phyloP scores from a whole-genome alignment of 2,329 filamentous ascomycete genomes.

The Exophiala spinifera region DNA sequence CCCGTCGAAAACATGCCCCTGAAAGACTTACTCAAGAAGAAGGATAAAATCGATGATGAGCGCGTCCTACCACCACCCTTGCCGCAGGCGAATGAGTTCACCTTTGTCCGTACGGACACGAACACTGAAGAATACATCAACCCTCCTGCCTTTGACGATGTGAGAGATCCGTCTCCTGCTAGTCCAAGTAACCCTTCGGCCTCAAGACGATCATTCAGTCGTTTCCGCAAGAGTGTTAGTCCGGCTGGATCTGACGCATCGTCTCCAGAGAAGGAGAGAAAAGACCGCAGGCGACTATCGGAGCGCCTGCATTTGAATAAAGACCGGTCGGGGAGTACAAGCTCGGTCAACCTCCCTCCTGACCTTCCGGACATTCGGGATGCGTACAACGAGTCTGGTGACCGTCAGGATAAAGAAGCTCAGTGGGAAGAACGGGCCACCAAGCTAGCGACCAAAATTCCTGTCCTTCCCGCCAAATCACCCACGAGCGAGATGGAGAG shows the following conservation, averaged over 20 bases:
- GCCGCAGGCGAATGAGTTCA: constrained; percentile 63
- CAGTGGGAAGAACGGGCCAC: constrained; percentile 93
- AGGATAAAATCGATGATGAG: constrained; percentile 50
- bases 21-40: constrained; percentile 61
- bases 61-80: constrained; percentile 30
- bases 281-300: constrained; percentile 50
- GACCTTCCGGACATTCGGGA: constrained; percentile 71
- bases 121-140: constrained; percentile 73
- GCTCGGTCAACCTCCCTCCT: constrained; percentile 71
- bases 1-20: constrained; percentile 49
- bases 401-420: constrained; percentile 59
- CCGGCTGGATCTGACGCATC: constrained; percentile 37
- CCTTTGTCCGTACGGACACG: constrained; percentile 81
- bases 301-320: constrained; percentile 65
- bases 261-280: constrained; percentile 35
- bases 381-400: constrained; percentile 46
- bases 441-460: constrained; percentile 60
- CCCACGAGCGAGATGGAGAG: constrained; percentile 9
- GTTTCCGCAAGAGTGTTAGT: constrained; percentile 37
- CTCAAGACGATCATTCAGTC: constrained; percentile 30
- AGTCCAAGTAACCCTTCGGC: constrained; percentile 13
- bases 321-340: constrained; percentile 47
- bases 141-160: constrained; percentile 58
- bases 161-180: constrained; percentile 27
- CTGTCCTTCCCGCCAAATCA: constrained; percentile 4